These are phyloP conservation scores for Blepharisma japonicum DNA, from an alignment of 73 alveolate genomes.

Conservation along the genomic window DNA sequence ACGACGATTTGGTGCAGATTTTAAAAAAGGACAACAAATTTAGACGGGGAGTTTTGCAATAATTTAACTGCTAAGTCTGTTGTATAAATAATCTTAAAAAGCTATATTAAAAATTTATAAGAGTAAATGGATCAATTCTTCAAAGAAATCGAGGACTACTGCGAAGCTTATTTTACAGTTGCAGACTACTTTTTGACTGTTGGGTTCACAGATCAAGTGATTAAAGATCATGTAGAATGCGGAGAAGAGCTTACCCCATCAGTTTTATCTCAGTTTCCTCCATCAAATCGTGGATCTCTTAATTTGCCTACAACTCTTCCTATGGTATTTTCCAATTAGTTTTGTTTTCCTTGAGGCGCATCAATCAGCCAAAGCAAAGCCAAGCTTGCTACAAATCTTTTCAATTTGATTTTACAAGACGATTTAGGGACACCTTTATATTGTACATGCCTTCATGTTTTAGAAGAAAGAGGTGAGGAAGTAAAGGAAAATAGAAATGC, in stretches of 20 bases:
- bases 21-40: too few species aligned
- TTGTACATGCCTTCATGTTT: constrained; percentile 3
- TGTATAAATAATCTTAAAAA: too few species aligned
- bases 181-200: background rate
- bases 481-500: background rate
- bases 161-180: background rate
- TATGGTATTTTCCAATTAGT: background rate
- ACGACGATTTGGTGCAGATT: too few species aligned
- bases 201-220: constrained; percentile 1
- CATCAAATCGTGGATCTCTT: background rate
- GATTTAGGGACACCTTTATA: background rate
- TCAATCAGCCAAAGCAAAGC: background rate
- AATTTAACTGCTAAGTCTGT: too few species aligned
- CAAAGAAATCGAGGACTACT: constrained; percentile 22
- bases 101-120: too few species aligned
- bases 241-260: constrained; percentile 22
- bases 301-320: too few species aligned
- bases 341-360: constrained; percentile 21
- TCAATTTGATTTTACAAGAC: background rate
- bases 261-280: constrained; percentile 25
- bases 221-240: background rate
- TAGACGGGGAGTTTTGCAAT: too few species aligned
- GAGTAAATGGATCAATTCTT: too few species aligned
- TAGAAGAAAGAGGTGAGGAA: background rate
- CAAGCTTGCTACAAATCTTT: background rate